phyloP scores from a whole-genome alignment of 108 stramenopile species.

The Nitzschia palea region DNA sequence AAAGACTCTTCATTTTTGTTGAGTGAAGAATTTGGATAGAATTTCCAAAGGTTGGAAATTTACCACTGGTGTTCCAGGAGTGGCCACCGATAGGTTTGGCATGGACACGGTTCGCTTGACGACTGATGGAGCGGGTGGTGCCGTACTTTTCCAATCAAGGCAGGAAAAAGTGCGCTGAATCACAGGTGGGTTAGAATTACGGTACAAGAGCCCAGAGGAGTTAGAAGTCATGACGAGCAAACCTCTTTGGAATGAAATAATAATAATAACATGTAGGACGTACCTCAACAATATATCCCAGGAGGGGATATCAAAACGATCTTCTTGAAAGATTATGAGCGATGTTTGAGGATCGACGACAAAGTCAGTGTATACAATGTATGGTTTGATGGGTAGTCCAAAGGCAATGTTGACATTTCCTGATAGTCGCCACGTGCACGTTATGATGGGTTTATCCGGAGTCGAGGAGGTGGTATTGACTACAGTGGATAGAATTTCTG shows the following conservation, averaged over 20 bases:
- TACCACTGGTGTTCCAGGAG: not conserved
- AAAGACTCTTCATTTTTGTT: too few species aligned
- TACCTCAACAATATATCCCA: conserved; percentile 56
- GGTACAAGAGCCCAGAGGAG: too few species aligned
- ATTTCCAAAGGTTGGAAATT: not conserved
- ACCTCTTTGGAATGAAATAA: not conserved
- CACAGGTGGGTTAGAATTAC: not conserved
- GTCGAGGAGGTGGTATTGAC: conserved; percentile 41
- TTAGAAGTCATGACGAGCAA: too few species aligned
- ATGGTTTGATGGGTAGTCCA: conserved; percentile 83
- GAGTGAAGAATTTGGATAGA: not conserved
- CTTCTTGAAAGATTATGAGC: conserved; percentile 75
- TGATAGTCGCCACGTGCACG: conserved; percentile 77
- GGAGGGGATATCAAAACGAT: conserved; percentile 73
- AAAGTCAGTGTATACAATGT: conserved; percentile 82
- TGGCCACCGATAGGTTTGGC: conserved; percentile 16
- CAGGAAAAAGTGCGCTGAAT: conserved; percentile 58
- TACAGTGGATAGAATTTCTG: conserved; percentile 68
- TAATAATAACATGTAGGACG: not conserved
- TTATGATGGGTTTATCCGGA: conserved; percentile 43
- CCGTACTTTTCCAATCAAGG: conserved; percentile 62
- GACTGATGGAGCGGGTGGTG: conserved; percentile 53
- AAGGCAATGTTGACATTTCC: conserved; percentile 74
- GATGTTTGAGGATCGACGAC: conserved; percentile 59
- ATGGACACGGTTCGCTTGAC: conserved; percentile 27